Percentiles rank a stretch among this genome's conserved stretches.
phyloP scores from a whole-genome alignment of 2,329 filamentous ascomycete species.

The Sarocladium kiliense region DNA sequence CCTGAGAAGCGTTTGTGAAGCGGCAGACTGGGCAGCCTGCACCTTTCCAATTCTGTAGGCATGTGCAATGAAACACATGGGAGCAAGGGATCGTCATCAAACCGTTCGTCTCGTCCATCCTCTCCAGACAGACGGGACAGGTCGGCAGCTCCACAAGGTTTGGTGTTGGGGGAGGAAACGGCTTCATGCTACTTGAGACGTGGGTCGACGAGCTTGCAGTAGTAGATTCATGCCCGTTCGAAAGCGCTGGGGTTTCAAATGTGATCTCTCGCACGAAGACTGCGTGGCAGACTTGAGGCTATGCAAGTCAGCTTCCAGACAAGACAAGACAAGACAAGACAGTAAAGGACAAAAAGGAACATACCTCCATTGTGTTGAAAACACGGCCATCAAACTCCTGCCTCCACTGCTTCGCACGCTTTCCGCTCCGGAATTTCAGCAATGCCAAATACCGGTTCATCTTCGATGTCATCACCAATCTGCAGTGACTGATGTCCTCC shows the following conservation, averaged over 20 bases:
- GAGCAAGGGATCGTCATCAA: conserved; percentile 94
- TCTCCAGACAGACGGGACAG: conserved; percentile 91
- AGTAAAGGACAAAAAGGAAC: no score
- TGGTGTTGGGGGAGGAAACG: conserved; percentile 65
- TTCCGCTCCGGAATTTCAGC: conserved; percentile 81
- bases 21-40: conserved; percentile 91
- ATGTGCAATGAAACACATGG: conserved; percentile 96
- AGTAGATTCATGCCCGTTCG: conserved; percentile 39
- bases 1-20: conserved; percentile 59
- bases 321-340: neutral
- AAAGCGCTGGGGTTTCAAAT: conserved; percentile 60
- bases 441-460: conserved; percentile 93
- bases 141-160: conserved; percentile 88
- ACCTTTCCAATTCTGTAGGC: conserved; percentile 92
- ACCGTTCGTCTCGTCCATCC: conserved; percentile 97
- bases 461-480: conserved; percentile 84
- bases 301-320: conserved; percentile 15
- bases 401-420: conserved; percentile 73
- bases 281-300: conserved; percentile 89
- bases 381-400: conserved; percentile 86
- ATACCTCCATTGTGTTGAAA: conserved; percentile 88
- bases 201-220: conserved; percentile 46
- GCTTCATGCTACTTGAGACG: conserved; percentile 45
- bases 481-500: conserved; percentile 83
- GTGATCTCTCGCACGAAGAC: conserved; percentile 91